Percentiles rank a stretch among this genome's conserved stretches.
Evolutionary conservation across 352 stramenopile genomes (phyloP).

Genomic region (Phytophthora chlamydospora): DNA sequence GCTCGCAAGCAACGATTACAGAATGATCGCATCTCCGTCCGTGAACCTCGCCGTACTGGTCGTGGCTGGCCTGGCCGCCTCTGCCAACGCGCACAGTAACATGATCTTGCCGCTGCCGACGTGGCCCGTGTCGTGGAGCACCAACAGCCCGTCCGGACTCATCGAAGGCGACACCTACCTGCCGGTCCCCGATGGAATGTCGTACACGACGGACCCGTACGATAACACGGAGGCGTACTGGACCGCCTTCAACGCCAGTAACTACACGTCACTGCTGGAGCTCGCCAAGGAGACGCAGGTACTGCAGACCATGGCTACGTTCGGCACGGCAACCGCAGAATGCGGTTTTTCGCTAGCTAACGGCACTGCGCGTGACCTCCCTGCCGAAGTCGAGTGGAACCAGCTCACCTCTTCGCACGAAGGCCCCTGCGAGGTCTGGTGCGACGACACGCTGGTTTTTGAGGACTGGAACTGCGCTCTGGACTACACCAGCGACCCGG

Average conservation of each 20-base stretch:
- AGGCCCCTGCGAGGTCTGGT: conserved; percentile 47
- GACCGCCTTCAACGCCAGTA: conserved; percentile 36
- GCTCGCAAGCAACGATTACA: conserved; percentile 7
- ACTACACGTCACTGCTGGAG: conserved; percentile 41
- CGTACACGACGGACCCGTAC: conserved; percentile 34
- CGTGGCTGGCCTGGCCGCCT: conserved; percentile 2
- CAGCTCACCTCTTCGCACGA: conserved; percentile 26
- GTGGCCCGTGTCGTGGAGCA: conserved; percentile 38
- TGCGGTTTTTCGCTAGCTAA: conserved; percentile 33
- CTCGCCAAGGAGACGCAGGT: conserved; percentile 27
- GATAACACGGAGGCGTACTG: conserved; percentile 35
- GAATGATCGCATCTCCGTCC: conserved; percentile 17
- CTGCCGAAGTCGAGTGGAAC: conserved; percentile 21
- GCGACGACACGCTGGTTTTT: conserved; percentile 38
- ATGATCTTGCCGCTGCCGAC: conserved; percentile 43
- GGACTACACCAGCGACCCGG: conserved; percentile 19
- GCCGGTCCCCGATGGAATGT: conserved; percentile 40
- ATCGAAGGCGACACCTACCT: conserved; percentile 47
- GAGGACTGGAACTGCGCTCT: conserved; percentile 40
- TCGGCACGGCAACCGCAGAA: conserved; percentile 30
- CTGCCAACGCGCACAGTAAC: conserved; percentile 29
- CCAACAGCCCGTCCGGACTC: conserved; percentile 38
- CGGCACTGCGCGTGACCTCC: conserved; percentile 32
- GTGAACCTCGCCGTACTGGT: conserved; percentile 13
- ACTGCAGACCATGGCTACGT: conserved; percentile 24